Percentiles rank a stretch among this genome's conserved stretches.
Evolutionary conservation across 2,329 filamentous ascomycete genomes (phyloP).

Genomic region (Ceratocystis harringtonii): DNA sequence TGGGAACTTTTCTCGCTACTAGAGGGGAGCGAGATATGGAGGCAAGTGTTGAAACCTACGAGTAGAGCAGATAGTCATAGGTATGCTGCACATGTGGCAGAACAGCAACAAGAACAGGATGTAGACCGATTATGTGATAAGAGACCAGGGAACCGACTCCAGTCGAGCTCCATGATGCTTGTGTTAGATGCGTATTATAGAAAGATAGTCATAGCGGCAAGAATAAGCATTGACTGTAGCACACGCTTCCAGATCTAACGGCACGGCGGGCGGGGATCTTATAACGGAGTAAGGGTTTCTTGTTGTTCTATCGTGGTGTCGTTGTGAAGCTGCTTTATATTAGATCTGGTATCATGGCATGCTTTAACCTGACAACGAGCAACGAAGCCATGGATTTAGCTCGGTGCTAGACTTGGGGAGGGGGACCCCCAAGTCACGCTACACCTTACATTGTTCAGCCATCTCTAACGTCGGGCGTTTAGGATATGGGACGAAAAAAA

Average conservation of each 20-base stretch:
- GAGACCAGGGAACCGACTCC: too few relatives aligned
- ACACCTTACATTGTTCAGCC: conserved; percentile 5
- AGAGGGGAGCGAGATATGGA: neutral
- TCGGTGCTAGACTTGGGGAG: neutral
- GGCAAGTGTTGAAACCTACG: neutral
- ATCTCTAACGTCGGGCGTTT: conserved; percentile 9
- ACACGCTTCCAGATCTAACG: too few relatives aligned
- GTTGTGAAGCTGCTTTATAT: too few relatives aligned
- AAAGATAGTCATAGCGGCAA: too few relatives aligned
- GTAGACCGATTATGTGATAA: too few relatives aligned
- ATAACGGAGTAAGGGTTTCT: too few relatives aligned
- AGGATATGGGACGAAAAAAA: conserved; percentile 12
- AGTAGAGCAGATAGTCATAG: neutral
- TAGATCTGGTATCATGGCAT: neutral
- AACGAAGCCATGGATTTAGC: neutral
- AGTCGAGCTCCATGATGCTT: too few relatives aligned
- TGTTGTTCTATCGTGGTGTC: too few relatives aligned
- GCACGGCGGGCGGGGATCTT: too few relatives aligned
- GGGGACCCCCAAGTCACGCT: neutral
- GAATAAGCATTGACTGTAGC: too few relatives aligned
- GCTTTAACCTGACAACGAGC: neutral
- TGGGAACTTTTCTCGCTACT: neutral
- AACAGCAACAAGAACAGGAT: too few relatives aligned
- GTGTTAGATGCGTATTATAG: too few relatives aligned
- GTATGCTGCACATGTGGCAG: neutral